Base-by-base conservation (phyloP, 2,329 filamentous ascomycete species). In the Alternaria alternata region DNA sequence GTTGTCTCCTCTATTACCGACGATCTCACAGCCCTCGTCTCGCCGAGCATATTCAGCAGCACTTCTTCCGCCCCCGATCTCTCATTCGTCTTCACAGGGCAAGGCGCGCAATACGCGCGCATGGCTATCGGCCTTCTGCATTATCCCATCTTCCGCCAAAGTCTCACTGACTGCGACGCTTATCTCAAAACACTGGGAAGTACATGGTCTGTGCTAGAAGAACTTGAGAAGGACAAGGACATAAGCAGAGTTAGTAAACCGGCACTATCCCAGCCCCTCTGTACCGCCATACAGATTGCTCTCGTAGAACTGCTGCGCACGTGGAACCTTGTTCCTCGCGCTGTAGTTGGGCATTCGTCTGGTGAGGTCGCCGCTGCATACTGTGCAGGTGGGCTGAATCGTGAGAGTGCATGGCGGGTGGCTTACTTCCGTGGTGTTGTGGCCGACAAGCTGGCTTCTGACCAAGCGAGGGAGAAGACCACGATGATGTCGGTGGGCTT, bases 21-120 rank as follows among this genome's bases (percentile, higher is more conserved):
- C 5, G 57, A 54, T 1, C 57, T 54, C 12, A 43, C 51, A 16
- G 16, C 36, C 8, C 26, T 59, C 51, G 6, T 59, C 28, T 49
- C 57, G 7, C 41, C 54, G 5, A 48, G 28, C 28, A 39, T 30
- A 30, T 46, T 57, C 32, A 52, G 43, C 41, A 48, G 55, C 18
- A 59, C 44, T 6, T 30, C 44, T 3, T 59, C 56, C 0, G 24
- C 49, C 1, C 56, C 59, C 1, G 38, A 54, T 16, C 30, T 64
- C 24, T 59, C 56, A 12, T 69, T 72, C 18, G 62, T 75, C 7
- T 76, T 74, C 44, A 75, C 72, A 1, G 74, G 74, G 3, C 74
- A 76, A 54, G 73, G 72, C 20, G 73, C 71, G 1, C 74, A 76
- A 30, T 75, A 68, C 61, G 30, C 36, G 1, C 47, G 41, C 9